Evolutionary conservation across 148 eudicot genomes (phyloP), one percentile per base, ranked within the genome.

Genomic region (Amaranthus hypochondriacus): DNA sequence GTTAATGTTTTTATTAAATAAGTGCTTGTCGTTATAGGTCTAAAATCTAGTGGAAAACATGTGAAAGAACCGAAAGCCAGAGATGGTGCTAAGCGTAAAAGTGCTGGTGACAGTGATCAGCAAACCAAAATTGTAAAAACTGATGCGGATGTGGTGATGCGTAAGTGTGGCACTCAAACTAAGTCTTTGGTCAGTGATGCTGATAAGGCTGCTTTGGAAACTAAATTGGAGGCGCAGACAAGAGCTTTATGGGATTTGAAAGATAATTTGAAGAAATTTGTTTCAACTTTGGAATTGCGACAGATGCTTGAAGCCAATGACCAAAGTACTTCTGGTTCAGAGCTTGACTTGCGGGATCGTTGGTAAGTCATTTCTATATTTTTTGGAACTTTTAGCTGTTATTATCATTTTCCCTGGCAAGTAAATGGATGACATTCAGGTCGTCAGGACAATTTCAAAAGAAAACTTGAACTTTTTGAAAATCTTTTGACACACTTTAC

Each of bases 241-340:
- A 95, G 77, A 83, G 87, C 84, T 71, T 75, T 95, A 61, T 95
- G 99, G 99, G 83, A 83, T 74, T 70, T 95, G 64, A 95, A 95
- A 84, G 99, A 95, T 77, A 84, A 87, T 83, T 84, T 95, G 58
- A 89, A 88, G 80, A 95, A 86, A 80, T 74, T 89, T 76, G 97
- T 95, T 63, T 75, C 89, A 15, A 83, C 89, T 46, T 75, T 76
- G 5, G 96, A 90, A 81, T 64, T 95, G 81, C 85, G 91, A 78
- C 81, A 85, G 84, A 95, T 95, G 99, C 97, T 95, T 81, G 91
- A 87, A 73, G 88, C 81, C 60, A 95, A 95, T 82, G 85, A 74
- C 43, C 99, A 89, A 80, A 84, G 87, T 66, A 84, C 91, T 68
- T 74, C 85, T 62, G 99, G 99, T 73, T 90, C 96, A 73, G 99